phyloP scores from a whole-genome alignment of 495 filamentous ascomycete genomes.

The Arthonia radiata region DNA sequence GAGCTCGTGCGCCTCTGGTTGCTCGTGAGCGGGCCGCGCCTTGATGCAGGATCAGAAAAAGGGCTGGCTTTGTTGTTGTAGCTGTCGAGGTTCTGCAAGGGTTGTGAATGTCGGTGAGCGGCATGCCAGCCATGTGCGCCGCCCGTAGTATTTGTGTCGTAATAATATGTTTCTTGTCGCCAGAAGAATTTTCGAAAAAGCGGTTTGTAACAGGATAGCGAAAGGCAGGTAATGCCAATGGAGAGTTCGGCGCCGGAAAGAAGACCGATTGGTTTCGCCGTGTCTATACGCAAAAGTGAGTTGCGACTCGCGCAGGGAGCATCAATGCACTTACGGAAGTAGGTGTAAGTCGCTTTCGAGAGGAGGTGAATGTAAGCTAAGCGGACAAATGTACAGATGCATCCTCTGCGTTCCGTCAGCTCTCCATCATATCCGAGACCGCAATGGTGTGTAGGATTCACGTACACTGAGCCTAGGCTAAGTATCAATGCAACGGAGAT shows the following conservation, averaged over 20 bases:
- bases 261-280: constrained; percentile 10
- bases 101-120: too few relatives aligned
- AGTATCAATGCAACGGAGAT: constrained; percentile 13
- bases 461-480: constrained; percentile 9
- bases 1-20: too few relatives aligned
- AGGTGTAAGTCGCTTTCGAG: constrained; percentile 6
- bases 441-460: not conserved
- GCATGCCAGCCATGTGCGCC: too few relatives aligned
- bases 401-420: constrained; percentile 6
- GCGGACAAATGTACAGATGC: constrained; percentile 10
- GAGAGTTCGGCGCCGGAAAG: constrained; percentile 13
- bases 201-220: constrained; percentile 11
- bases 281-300: not conserved
- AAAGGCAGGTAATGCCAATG: constrained; percentile 11
- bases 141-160: too few relatives aligned
- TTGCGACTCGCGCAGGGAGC: not conserved
- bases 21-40: too few relatives aligned
- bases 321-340: constrained; percentile 8
- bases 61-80: too few relatives aligned
- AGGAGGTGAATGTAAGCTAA: constrained; percentile 10
- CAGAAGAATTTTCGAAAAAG: constrained; percentile 6
- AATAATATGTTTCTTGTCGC: too few relatives aligned
- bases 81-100: too few relatives aligned
- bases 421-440: constrained; percentile 2
- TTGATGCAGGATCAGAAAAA: too few relatives aligned